phyloP scores from a whole-genome alignment of 768 basidiomycete species.

The Favolaschia claudopus region DNA sequence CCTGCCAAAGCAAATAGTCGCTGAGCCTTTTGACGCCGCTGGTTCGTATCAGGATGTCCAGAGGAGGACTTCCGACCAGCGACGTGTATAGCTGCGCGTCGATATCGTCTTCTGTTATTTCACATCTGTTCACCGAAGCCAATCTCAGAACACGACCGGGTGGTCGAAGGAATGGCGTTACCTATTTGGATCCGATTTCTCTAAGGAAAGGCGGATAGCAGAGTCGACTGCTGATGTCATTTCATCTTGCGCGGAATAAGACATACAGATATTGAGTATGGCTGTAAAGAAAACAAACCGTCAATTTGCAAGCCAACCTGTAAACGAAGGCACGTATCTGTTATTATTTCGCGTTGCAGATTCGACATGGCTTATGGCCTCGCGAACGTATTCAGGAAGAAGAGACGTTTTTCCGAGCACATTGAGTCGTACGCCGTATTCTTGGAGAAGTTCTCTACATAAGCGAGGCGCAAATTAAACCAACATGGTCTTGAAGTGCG shows the following conservation, averaged over 20 bases:
- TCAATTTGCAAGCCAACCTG: background rate
- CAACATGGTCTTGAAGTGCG: background rate
- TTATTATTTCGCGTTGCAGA: conserved; percentile 76
- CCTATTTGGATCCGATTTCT: conserved; percentile 25
- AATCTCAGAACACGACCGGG: background rate
- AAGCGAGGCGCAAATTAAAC: background rate
- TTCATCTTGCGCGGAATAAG: conserved; percentile 92
- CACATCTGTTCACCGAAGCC: conserved; percentile 16
- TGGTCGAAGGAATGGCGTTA: background rate
- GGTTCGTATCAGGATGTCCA: conserved; percentile 91
- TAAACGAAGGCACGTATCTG: conserved; percentile 52
- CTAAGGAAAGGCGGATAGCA: conserved; percentile 52
- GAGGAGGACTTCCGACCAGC: conserved; percentile 71
- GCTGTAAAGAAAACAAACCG: conserved; percentile 56
- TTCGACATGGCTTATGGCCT: conserved; percentile 76
- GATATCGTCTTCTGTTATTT: conserved; percentile 72
- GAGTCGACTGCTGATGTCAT: conserved; percentile 80
- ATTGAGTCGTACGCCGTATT: conserved; percentile 85
- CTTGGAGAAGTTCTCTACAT: conserved; percentile 76
- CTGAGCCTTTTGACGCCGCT: conserved; percentile 90
- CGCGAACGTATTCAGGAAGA: conserved; percentile 80
- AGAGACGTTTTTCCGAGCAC: conserved; percentile 79
- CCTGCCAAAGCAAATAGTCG: conserved; percentile 97
- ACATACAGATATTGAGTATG: conserved; percentile 91
- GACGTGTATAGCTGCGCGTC: conserved; percentile 72